Evolutionary conservation across 768 basidiomycete species (phyloP).

Genomic region (Leccinellum luteum): DNA sequence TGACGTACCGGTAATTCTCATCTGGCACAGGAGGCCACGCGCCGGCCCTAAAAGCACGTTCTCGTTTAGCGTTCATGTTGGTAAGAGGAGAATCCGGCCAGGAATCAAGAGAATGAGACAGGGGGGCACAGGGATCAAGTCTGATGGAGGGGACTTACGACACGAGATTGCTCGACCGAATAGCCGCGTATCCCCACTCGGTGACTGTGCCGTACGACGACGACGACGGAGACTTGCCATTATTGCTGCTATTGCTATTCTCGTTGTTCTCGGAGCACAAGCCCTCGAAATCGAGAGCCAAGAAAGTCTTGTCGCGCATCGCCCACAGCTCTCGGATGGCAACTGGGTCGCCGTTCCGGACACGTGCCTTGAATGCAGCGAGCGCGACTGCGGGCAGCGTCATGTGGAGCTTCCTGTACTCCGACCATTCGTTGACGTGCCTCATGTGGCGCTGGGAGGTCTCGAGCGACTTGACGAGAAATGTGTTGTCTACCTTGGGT

Average conservation of each 20-base stretch:
- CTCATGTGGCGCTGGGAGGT: conserved; percentile 65
- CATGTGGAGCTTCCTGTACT: conserved; percentile 67
- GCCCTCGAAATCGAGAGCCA: conserved; percentile 74
- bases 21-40: conserved; percentile 80
- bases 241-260: not conserved
- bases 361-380: conserved; percentile 60
- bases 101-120: not conserved
- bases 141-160: conserved; percentile 44
- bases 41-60: conserved; percentile 42
- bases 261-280: conserved; percentile 63
- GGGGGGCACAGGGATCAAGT: not conserved
- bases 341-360: conserved; percentile 63
- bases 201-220: conserved; percentile 24
- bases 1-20: conserved; percentile 65
- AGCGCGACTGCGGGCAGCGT: conserved; percentile 70
- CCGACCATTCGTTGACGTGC: conserved; percentile 60
- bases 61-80: not conserved
- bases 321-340: conserved; percentile 69
- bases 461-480: conserved; percentile 68
- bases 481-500: conserved; percentile 69
- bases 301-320: conserved; percentile 66
- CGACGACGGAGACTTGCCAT: not conserved
- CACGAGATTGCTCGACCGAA: conserved; percentile 69
- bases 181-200: conserved; percentile 83
- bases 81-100: not conserved